Base-by-base conservation (phyloP, 2,329 filamentous ascomycete genomes). In the Leptographium flavum region DNA sequence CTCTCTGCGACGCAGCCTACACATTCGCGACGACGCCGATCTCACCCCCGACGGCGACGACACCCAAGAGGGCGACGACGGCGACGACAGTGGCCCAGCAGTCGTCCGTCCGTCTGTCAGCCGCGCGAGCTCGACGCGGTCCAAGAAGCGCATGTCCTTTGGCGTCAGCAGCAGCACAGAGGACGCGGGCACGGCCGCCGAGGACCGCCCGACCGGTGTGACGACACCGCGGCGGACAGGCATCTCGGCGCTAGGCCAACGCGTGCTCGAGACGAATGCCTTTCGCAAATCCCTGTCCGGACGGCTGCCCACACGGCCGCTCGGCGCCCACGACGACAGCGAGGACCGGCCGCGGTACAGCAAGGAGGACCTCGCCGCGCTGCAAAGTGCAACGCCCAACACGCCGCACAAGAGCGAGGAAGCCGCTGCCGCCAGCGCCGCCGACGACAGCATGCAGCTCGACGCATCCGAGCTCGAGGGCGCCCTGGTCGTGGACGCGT, bases 351-450 rank as follows among this genome's bases (percentile, higher is more conserved):
- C 87, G 0, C 82, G 68, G 47, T 96, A 98, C 60, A 93, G 75
- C 65, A 84, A 83, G 56, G 86, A 93, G 54, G 86, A 90, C 52
- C 70, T 98, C 19, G 79, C 84, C 30, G 86, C 94, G 59, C 70
- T 98, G 14, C 85, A 87, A 50, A 83, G 79, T 48, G 87, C 85
- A 13, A 95, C 88, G 0, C 87, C 87, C 0, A 85, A 80, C 22
- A 88, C 84, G 0, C 88, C 87, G 0, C 81, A 76, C 50, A 73
- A 84, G 47, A 56, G 80, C 67, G 19, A 33, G 10, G n/a, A 36
- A n/a, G 13, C 5, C 21, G 23, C 33, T 50, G 68, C 8, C 32
- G 32, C 19, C 23, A 19, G 7, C 41, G 19, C 62, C 37, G 67
- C 73, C 21, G 69, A 69, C 14, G 63, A 66, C 11, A 67, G 68